Evolutionary conservation across 139 green algal genomes (phyloP).

Genomic region (Pleodorina starrii): DNA sequence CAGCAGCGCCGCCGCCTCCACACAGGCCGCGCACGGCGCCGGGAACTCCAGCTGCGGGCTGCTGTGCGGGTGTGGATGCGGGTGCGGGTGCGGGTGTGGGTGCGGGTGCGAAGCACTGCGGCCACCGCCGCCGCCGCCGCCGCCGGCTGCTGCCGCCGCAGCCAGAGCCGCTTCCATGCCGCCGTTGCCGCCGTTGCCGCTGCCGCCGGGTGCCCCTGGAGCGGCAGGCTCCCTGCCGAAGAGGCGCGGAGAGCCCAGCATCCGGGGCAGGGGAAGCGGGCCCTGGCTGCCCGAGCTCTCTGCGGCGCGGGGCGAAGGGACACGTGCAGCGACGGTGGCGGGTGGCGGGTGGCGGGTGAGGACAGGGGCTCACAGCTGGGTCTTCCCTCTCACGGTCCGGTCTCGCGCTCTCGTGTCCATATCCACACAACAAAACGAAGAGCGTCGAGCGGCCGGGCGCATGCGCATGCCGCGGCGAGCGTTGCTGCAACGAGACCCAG

Average conservation of each 20-base stretch:
- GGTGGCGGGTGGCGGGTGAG: no score
- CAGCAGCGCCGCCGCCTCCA: slow-evolving; percentile 1
- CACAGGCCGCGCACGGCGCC: not conserved
- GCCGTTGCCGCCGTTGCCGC: not conserved
- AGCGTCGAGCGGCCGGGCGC: no score
- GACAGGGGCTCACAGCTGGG: no score
- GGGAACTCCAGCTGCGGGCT: slow-evolving; percentile 3
- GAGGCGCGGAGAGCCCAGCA: not conserved
- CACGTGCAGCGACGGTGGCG: no score
- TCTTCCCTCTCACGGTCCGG: no score
- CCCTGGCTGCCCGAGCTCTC: not conserved
- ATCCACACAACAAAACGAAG: no score
- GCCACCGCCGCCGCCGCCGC: not conserved
- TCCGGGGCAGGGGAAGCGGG: not conserved
- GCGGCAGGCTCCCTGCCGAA: not conserved
- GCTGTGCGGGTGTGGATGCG: not conserved
- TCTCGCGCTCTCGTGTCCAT: no score
- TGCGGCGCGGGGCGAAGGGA: no score
- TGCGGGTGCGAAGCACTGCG: not conserved
- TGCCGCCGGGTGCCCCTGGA: not conserved
- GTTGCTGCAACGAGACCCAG: no score
- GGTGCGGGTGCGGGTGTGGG: not conserved
- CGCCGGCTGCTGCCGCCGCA: not conserved
- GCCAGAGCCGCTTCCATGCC: not conserved
- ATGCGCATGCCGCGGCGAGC: no score